Percentiles rank a stretch among this genome's conserved stretches.
These are phyloP conservation scores for Teunomyces funiuensis DNA, from an alignment of 805 yeast genomes.

Conservation along the genomic window DNA sequence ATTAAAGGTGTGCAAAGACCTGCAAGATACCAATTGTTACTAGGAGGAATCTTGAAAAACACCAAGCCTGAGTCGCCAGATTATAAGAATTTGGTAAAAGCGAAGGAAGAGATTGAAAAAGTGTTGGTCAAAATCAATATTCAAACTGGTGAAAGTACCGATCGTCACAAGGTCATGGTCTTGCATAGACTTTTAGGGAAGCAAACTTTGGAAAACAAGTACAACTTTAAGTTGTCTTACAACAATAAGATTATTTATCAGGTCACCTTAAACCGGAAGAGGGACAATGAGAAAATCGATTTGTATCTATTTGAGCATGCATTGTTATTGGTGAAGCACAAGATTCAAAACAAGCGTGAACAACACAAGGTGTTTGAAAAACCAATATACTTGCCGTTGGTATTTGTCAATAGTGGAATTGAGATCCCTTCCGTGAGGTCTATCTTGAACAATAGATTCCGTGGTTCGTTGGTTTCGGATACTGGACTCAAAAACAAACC, in stretches of 20 bases:
- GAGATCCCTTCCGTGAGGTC: slow-evolving; percentile 65
- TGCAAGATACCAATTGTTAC: slow-evolving; percentile 85
- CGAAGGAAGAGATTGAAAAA: slow-evolving; percentile 71
- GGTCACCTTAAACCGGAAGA: slow-evolving; percentile 65
- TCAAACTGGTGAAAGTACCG: slow-evolving; percentile 92
- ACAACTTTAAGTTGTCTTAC: slow-evolving; percentile 79
- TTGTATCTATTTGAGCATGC: slow-evolving; percentile 88
- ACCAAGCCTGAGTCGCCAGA: slow-evolving; percentile 79
- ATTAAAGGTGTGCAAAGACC: slow-evolving; percentile 96
- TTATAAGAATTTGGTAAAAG: slow-evolving; percentile 62
- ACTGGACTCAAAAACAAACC: slow-evolving; percentile 26
- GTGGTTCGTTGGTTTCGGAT: slow-evolving; percentile 40
- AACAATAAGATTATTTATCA: slow-evolving; percentile 81
- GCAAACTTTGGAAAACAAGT: slow-evolving; percentile 82
- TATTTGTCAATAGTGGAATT: slow-evolving; percentile 73
- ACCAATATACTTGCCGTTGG: slow-evolving; percentile 78
- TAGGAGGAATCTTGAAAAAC: slow-evolving; percentile 78
- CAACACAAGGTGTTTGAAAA: slow-evolving; percentile 88
- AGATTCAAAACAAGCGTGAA: slow-evolving; percentile 84
- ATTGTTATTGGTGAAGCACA: slow-evolving; percentile 78
- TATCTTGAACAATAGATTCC: slow-evolving; percentile 34
- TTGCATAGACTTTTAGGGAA: slow-evolving; percentile 55
- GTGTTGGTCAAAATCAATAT: slow-evolving; percentile 76
- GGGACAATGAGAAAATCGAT: slow-evolving; percentile 79
- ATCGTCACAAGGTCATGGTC: slow-evolving; percentile 84